Base-by-base conservation (phyloP, 805 yeast species). In the Lipomyces kockii region DNA sequence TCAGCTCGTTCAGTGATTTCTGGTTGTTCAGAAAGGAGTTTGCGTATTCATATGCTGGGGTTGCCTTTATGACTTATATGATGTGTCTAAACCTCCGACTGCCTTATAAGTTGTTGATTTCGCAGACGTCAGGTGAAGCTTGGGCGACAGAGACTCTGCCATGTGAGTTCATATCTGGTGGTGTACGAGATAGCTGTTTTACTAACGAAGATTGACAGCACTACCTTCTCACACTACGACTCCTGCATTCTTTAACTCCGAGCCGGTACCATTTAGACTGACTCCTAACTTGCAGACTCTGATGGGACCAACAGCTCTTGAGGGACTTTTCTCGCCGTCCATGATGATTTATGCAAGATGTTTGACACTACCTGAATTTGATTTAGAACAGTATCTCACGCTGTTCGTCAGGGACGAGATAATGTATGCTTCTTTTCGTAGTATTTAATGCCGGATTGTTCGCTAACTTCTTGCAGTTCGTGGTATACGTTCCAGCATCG, bases 101-200 rank as follows among this genome's bases (percentile, higher is more conserved):
- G 71, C 98, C 99, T 2, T 96, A 91, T 77, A 96, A 94, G 83
- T 90, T 95, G 67, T 89, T 89, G 76, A 86, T 96, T 66, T 88
- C 92, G 74, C 84, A 85, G 75, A 86, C 85, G 5, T 89, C 95
- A 2, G 99, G 99, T 68, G 86, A 87, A 72, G 94, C 94, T 12
- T 91, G 95, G 88, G 92, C 98, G 0, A 87, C 94, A 5, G 99
- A 96, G 75, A 93, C 95, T 97, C 82, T 95, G 63, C 99, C 99
- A 17, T 88, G 92, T 74, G 89, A 90, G 79, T 88, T 22, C 25
- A 54, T 54, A 35, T 29, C 25, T 11, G 62, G 11, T 2, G 8
- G 11, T 2, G 8, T 12, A 14, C 17, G 34, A 20, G 25, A 29
- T 90, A 17, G 11, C 2, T 39, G 8, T 52, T 34, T 20, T 49